Conservation (phyloP, 108 stramenopile genomes). For the Fragilariopsis cylindrus region DNA sequence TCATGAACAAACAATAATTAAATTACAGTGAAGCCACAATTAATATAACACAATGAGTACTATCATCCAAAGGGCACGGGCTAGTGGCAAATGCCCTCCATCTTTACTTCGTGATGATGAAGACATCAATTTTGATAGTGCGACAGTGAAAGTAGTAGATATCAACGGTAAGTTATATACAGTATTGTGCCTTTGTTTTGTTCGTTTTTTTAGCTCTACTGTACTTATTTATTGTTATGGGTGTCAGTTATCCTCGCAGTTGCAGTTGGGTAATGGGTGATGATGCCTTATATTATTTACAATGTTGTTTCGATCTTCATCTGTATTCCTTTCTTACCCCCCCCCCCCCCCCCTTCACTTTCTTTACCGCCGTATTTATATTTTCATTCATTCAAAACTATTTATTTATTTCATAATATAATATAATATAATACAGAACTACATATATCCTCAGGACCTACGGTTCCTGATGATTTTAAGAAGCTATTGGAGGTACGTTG, state of each 20-base stretch:
- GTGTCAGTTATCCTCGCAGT: no score
- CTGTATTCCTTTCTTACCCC: no score
- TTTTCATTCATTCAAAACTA: no score
- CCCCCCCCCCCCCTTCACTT: no score
- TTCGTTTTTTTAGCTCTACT: background rate
- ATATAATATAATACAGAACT: slow-evolving; percentile 8
- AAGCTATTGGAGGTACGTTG: slow-evolving; percentile 49
- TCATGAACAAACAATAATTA: no score
- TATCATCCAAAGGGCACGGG: slow-evolving; percentile 41
- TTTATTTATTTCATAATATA: no score
- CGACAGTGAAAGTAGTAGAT: slow-evolving; percentile 35
- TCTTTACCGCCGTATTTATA: no score
- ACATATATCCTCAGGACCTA: slow-evolving; percentile 16
- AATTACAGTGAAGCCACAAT: no score
- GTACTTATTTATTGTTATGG: slow-evolving; percentile 1
- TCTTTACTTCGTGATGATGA: slow-evolving; percentile 34
- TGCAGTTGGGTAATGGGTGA: no score
- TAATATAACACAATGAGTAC: slow-evolving; percentile 14
- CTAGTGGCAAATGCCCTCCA: slow-evolving; percentile 54
- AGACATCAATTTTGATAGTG: slow-evolving; percentile 31
- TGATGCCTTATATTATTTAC: no score
- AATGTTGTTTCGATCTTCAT: no score
- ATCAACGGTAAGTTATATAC: slow-evolving; percentile 36
- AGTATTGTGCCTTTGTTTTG: background rate
- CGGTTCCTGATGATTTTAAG: slow-evolving; percentile 30